phyloP scores from a whole-genome alignment of 345 rosid genomes.

The Pistacia integerrima region DNA sequence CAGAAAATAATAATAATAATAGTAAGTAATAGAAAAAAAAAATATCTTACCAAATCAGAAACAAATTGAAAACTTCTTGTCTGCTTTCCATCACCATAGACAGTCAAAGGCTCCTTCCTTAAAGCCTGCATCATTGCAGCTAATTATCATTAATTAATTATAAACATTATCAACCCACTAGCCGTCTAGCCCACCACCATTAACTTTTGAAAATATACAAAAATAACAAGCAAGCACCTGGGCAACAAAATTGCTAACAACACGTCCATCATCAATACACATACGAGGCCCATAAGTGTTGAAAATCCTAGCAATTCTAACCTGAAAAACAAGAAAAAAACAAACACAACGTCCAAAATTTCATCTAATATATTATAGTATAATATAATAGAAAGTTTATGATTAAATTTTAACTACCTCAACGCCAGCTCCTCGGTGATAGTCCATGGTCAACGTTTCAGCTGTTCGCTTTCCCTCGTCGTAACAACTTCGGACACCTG shows the following conservation, averaged over 20 bases:
- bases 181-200: background rate
- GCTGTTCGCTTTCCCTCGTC: conserved; percentile 99
- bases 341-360: background rate
- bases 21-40: background rate
- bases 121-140: conserved; percentile 63
- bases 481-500: conserved; percentile 99
- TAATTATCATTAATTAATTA: background rate
- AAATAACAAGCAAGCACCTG: conserved; percentile 48
- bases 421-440: conserved; percentile 88
- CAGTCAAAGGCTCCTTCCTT: conserved; percentile 96
- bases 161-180: background rate
- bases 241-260: conserved; percentile 97
- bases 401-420: conserved; percentile 46
- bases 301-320: conserved; percentile 93
- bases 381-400: no score
- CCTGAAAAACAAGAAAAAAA: conserved; percentile 42
- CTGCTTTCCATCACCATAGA: conserved; percentile 99
- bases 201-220: background rate
- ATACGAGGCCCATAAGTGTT: conserved; percentile 96
- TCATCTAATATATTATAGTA: background rate
- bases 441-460: conserved; percentile 97
- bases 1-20: background rate
- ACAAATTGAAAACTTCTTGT: conserved; percentile 99
- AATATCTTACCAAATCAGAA: conserved; percentile 77
- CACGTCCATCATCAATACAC: conserved; percentile 99